Percentiles rank a stretch among this genome's conserved stretches.
Conservation (phyloP, 2,329 filamentous ascomycete species). For the Karstenula rhodostoma region DNA sequence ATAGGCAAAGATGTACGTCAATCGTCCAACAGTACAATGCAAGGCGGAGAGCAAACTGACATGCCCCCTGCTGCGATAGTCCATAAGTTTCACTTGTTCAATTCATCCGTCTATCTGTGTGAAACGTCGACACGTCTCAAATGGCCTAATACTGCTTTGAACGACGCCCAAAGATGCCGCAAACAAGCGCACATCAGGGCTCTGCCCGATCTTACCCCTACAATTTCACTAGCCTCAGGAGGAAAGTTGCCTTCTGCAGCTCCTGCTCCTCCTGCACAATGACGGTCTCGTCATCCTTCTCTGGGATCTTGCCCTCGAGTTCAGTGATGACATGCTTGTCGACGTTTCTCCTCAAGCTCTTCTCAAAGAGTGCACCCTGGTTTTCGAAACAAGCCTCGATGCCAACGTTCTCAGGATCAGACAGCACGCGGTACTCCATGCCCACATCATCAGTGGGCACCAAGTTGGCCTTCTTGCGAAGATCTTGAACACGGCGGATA, state of each 20-base stretch:
- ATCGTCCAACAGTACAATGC: neutral
- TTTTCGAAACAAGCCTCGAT: constrained; percentile 73
- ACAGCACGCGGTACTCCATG: constrained; percentile 88
- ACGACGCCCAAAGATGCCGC: neutral
- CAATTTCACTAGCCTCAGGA: constrained; percentile 78
- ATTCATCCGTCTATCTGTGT: neutral
- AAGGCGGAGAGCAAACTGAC: neutral
- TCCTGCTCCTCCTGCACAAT: constrained; percentile 87
- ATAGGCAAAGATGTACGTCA: neutral
- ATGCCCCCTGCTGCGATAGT: neutral
- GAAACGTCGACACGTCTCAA: neutral
- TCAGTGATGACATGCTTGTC: constrained; percentile 72
- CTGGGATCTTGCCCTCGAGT: constrained; percentile 65
- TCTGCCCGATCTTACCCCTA: constrained; percentile 44
- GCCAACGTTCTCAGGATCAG: constrained; percentile 79
- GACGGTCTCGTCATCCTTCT: constrained; percentile 61
- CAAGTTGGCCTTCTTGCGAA: constrained; percentile 92
- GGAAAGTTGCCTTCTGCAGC: constrained; percentile 81
- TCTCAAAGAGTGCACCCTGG: constrained; percentile 75
- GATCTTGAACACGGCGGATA: constrained; percentile 88
- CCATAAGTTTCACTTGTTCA: neutral
- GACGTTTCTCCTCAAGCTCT: constrained; percentile 77
- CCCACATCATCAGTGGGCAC: constrained; percentile 92
- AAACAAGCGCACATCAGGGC: neutral
- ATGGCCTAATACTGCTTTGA: neutral